Evolutionary conservation across 2,329 filamentous ascomycete species (phyloP).

Genomic region (Botryotinia calthae): DNA sequence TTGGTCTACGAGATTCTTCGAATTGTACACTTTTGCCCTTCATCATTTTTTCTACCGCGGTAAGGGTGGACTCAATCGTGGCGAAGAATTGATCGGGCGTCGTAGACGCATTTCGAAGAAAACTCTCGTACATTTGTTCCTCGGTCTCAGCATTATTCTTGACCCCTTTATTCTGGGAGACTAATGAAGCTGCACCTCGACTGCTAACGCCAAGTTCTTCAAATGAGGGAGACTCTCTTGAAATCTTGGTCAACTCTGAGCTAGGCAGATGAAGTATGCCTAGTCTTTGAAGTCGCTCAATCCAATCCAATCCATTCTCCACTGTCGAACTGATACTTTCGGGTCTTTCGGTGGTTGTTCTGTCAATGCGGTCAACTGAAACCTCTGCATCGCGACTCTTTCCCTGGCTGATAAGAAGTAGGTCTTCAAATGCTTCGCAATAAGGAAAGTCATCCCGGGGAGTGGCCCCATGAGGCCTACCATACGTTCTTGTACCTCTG

Average conservation of each 20-base stretch:
- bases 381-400: background rate
- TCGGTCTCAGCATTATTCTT: constrained; percentile 28
- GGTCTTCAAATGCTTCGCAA: constrained; percentile 37
- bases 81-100: constrained; percentile 11
- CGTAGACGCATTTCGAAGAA: constrained; percentile 16
- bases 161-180: background rate
- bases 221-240: background rate
- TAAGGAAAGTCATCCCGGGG: constrained; percentile 30
- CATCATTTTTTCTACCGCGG: constrained; percentile 14
- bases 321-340: background rate
- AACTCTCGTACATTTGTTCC: constrained; percentile 36
- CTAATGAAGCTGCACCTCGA: background rate
- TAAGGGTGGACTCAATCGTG: constrained; percentile 6
- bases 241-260: background rate
- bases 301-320: constrained; percentile 22
- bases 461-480: no score
- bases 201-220: background rate
- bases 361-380: background rate
- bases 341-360: background rate
- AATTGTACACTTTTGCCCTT: background rate
- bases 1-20: background rate
- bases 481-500: no score
- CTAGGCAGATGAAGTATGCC: constrained; percentile 18
- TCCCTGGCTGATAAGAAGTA: constrained; percentile 30
- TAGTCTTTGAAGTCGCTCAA: constrained; percentile 21